A percentile compares a stretch with the other conserved stretches of the same genome.
Evolutionary conservation across 768 basidiomycete species (phyloP).

Genomic region (Macrolepiota fuliginosa): DNA sequence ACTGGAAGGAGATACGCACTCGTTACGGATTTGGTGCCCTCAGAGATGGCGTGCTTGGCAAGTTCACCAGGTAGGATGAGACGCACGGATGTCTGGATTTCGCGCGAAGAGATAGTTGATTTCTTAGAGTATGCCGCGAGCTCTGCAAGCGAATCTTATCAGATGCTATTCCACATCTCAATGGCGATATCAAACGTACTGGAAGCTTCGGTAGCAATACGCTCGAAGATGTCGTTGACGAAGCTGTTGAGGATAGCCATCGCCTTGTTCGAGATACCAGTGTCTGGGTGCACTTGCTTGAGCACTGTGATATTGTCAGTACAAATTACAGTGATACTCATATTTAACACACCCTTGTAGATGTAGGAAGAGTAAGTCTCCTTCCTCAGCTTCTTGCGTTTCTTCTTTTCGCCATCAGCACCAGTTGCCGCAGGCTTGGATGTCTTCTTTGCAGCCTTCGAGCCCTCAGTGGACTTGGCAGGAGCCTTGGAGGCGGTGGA

Average conservation of each 20-base stretch:
- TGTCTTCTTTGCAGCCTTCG: slow-evolving; percentile 81
- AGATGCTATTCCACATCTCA: not conserved
- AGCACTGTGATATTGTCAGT: not conserved
- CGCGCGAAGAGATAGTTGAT: slow-evolving; percentile 97
- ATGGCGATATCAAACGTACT: not conserved
- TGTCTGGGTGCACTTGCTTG: slow-evolving; percentile 94
- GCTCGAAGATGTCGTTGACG: slow-evolving; percentile 93
- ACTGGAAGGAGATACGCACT: slow-evolving; percentile 33
- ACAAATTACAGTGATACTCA: not conserved
- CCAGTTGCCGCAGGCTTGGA: slow-evolving; percentile 51
- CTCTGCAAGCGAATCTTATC: slow-evolving; percentile 42
- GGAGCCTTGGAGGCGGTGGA: slow-evolving; percentile 72
- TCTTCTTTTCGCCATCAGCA: slow-evolving; percentile 82
- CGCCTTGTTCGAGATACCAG: slow-evolving; percentile 97
- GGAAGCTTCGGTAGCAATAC: slow-evolving; percentile 83
- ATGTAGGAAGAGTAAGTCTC: slow-evolving; percentile 95
- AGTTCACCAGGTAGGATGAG: slow-evolving; percentile 96
- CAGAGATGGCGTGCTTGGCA: slow-evolving; percentile 97
- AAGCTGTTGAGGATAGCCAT: slow-evolving; percentile 93
- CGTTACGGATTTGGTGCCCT: slow-evolving; percentile 68
- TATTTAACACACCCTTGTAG: slow-evolving; percentile 67
- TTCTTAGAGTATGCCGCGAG: slow-evolving; percentile 98
- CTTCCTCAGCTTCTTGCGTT: slow-evolving; percentile 82
- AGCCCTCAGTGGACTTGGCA: slow-evolving; percentile 57
- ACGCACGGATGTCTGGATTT: slow-evolving; percentile 96